Evolutionary conservation across 2,329 filamentous ascomycete species (phyloP), one percentile per base, ranked within the genome.

Genomic region (Tolypocladium nubicola): DNA sequence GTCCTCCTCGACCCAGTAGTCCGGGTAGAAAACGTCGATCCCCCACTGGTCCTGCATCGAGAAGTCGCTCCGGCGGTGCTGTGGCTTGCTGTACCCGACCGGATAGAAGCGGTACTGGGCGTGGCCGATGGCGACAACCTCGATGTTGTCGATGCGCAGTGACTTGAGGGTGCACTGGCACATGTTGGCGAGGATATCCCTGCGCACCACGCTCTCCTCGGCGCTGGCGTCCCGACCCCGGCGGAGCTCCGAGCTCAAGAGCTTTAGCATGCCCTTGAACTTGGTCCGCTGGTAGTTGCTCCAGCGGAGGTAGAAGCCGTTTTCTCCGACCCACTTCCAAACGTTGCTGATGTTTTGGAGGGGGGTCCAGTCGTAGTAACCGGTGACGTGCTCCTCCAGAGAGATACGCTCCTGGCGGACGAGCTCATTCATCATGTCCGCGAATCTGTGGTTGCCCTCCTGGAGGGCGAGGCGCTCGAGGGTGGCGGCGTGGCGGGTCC

Each of bases 311-410:
- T 60, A 14, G 26, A 59, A 59, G 4, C 37, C 40, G 35, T 57
- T 59, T 4, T 38, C 52, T 7, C 43, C 19, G 35, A 59, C 39
- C 59, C 57, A 60, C 9, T 50, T 21, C 54, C 57, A 59, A 35
- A 55, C 47, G 16, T 57, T 41, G 1, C 39, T 14, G 23, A 35
- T 14, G 30, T 54, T n/a, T 33, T 55, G 49, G 13, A 14, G 39
- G 21, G 14, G 5, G 4, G 11, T 37, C 59, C 59, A 60, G 16
- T 53, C 26, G 10, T 54, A 57, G 41, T 7, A 43, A 37, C 45
- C 45, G 7, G 40, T 47, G 1, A 57, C 30, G 0, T 23, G 13
- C 41, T 59, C 47, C 30, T 52, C 30, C 14, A 53, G 26, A 7
- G 33, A 1, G 5, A 45, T 4, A 1, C 23, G 26, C 4, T 52